A percentile compares a stretch with the other conserved stretches of the same genome.
These are phyloP conservation scores for Tulasnella sp. DNA, from an alignment of 768 basidiomycete genomes.

Conservation along the genomic window DNA sequence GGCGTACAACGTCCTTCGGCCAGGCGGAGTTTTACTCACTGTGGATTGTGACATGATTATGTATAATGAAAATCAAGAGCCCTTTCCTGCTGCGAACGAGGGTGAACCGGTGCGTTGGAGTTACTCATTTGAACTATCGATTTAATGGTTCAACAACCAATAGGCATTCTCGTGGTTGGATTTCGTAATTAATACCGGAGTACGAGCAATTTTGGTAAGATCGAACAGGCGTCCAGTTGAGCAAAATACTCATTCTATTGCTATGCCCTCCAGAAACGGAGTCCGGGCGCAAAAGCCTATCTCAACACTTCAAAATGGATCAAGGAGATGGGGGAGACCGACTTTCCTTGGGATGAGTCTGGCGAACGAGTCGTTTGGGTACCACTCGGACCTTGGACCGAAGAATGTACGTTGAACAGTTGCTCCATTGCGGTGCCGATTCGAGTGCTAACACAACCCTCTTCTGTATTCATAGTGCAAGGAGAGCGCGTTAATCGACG, in stretches of 20 bases:
- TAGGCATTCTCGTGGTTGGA: background rate
- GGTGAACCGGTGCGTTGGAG: background rate
- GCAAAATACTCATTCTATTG: background rate
- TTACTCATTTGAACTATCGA: background rate
- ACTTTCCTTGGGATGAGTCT: background rate
- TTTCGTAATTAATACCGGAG: background rate
- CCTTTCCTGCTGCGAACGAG: background rate
- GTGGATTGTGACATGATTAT: background rate
- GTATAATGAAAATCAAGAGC: conserved; percentile 6
- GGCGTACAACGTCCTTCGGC: background rate
- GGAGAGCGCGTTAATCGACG: background rate
- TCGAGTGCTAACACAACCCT: too few relatives aligned
- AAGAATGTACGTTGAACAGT: background rate
- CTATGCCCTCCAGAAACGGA: background rate
- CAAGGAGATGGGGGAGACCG: background rate
- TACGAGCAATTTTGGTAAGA: background rate
- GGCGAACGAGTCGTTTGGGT: background rate
- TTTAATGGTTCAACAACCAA: background rate
- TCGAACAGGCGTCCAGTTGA: background rate
- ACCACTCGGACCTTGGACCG: background rate
- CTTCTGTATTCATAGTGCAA: background rate
- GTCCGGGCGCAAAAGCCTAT: background rate
- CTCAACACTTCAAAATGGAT: background rate
- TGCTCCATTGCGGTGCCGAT: background rate
- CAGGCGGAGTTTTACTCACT: conserved; percentile 1